Evolutionary conservation across 2,329 filamentous ascomycete genomes (phyloP), one percentile per base, ranked within the genome.

Genomic region (Pseudogymnoascus pannorum): DNA sequence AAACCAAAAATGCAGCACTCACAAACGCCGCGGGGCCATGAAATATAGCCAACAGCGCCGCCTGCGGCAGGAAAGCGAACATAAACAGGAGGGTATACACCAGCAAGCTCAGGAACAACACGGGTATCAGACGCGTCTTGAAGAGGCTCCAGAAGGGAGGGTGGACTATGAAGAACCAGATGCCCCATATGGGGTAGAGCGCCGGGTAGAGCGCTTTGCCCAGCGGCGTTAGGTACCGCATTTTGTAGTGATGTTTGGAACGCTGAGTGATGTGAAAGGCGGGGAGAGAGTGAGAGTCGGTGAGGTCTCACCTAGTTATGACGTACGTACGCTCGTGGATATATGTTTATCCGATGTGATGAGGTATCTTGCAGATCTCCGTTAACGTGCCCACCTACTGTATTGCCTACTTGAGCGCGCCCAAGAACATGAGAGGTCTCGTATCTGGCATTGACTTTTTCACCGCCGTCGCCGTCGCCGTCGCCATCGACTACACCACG

Each of bases 21-120:
- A 96, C 76, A 89, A 91, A 96, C n/a, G 94, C 94, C 29, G 87
- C 87, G 63, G 85, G 82, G 20, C 89, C 89, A 69, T 97, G 92
- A 73, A 97, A 97, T 67, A 97, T 84, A 14, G 89, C 87, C 20
- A 99, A 82, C 69, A 99, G 90, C 1, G 90, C 89, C 61, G 91
- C 91, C 72, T 97, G 91, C 0, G 93, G 93, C 2, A 97, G 76
- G 68, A 96, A 97, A 0, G 91, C 81, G 74, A 94, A 95, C 11
- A 91, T 79, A 74, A 97, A 97, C 18, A 97, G 84, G 18, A 95
- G 79, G n/a, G 87, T 77, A 64, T 96, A 90, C 12, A 97, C 88
- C 60, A 94, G 84, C 12, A 87, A 77, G 0, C 92, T 96, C 11
- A 97, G 87, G 12, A 97, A 77, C 2, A 89, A 83, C 26, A 96